Conservation (phyloP, 371 early-diverging fungal species). For the Mortierella polycephala region DNA sequence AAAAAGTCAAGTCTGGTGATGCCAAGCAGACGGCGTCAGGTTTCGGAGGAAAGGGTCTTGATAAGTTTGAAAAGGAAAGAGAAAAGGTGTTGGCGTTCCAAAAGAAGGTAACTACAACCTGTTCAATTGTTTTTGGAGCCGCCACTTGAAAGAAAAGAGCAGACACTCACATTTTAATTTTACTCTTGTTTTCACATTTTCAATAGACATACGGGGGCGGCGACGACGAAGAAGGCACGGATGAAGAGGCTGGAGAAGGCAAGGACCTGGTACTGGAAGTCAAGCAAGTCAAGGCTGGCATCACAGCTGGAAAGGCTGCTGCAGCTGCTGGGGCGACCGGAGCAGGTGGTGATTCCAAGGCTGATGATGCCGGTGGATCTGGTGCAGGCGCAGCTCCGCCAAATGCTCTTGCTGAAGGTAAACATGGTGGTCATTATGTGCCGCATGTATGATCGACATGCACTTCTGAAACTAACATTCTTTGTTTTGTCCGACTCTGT, state of each 20-base stretch:
- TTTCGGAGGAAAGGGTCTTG: slow-evolving; percentile 98
- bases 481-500: background rate
- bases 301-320: slow-evolving; percentile 66
- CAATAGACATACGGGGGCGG: slow-evolving; percentile 77
- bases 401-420: slow-evolving; percentile 11
- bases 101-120: slow-evolving; percentile 70
- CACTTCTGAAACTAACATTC: background rate
- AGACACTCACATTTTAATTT: background rate
- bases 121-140: background rate
- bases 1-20: slow-evolving; percentile 90
- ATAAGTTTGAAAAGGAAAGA: slow-evolving; percentile 93
- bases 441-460: background rate
- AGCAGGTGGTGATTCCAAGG: slow-evolving; percentile 59
- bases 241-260: slow-evolving; percentile 65
- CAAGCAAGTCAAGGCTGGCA: slow-evolving; percentile 63
- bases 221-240: slow-evolving; percentile 76
- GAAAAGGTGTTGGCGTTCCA: slow-evolving; percentile 92
- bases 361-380: slow-evolving; percentile 14
- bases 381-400: slow-evolving; percentile 10
- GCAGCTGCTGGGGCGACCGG: slow-evolving; percentile 63
- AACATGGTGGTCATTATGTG: background rate
- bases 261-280: slow-evolving; percentile 52
- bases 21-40: slow-evolving; percentile 88
- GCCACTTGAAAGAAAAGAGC: no score
- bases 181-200: background rate